These are phyloP conservation scores for Pseudocercospora musae DNA, from an alignment of 2,329 filamentous ascomycete genomes.

Conservation along the genomic window DNA sequence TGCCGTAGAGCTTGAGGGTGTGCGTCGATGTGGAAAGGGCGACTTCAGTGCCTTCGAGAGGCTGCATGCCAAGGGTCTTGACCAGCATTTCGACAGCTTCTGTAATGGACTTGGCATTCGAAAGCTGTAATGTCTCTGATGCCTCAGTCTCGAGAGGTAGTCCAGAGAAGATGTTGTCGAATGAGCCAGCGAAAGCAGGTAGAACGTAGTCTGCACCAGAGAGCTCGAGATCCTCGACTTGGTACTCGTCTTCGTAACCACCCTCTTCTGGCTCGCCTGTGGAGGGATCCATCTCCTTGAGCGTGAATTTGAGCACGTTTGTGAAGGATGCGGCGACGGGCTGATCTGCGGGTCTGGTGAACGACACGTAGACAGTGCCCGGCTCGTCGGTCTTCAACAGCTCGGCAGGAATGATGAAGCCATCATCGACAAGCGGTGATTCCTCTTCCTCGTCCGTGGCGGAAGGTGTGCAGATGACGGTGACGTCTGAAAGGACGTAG, in stretches of 20 bases:
- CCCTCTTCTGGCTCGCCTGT: conserved; percentile 88
- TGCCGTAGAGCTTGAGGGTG: conserved; percentile 91
- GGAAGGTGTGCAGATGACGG: conserved; percentile 72
- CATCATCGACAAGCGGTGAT: conserved; percentile 71
- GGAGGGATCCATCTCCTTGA: conserved; percentile 94
- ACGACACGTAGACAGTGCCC: conserved; percentile 91
- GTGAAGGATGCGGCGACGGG: conserved; percentile 80
- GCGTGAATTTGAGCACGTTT: conserved; percentile 93
- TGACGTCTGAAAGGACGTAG: conserved; percentile 85
- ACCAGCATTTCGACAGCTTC: conserved; percentile 91
- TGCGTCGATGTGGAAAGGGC: conserved; percentile 85
- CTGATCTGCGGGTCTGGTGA: conserved; percentile 75
- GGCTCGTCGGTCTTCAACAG: conserved; percentile 80
- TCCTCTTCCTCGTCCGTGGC: conserved; percentile 86
- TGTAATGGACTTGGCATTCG: conserved; percentile 87
- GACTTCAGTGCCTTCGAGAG: conserved; percentile 90
- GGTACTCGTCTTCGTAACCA: conserved; percentile 97
- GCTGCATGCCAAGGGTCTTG: conserved; percentile 83
- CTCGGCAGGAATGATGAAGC: conserved; percentile 83
- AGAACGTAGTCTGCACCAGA: conserved; percentile 90
- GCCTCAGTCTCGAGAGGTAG: conserved; percentile 76
- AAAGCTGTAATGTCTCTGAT: conserved; percentile 84
- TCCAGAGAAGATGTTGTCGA: conserved; percentile 85
- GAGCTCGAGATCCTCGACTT: conserved; percentile 89
- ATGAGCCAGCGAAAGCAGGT: conserved; percentile 90